Conservation (phyloP, 2,329 filamentous ascomycete genomes). For the Helotiales sp. region DNA sequence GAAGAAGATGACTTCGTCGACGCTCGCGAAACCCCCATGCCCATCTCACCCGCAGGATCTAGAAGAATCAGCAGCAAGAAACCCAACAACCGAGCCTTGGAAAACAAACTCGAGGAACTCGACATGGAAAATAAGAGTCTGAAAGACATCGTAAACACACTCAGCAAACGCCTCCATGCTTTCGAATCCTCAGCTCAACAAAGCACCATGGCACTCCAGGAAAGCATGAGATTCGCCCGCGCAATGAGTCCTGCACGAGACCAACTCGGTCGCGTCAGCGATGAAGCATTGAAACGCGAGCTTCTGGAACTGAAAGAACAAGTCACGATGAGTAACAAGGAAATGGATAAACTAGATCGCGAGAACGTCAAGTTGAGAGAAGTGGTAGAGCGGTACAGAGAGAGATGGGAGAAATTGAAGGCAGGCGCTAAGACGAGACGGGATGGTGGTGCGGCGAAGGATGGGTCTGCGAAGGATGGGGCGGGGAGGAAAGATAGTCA, state of each 20-base stretch:
- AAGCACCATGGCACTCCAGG: conserved; percentile 80
- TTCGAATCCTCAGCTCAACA: conserved; percentile 93
- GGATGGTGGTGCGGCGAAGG: conserved; percentile 24
- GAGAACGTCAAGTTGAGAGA: conserved; percentile 61
- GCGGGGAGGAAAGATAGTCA: conserved; percentile 13
- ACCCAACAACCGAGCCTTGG: conserved; percentile 45
- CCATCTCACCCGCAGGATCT: conserved; percentile 43
- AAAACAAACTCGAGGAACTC: conserved; percentile 82
- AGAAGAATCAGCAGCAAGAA: conserved; percentile 40
- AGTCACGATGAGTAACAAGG: conserved; percentile 54
- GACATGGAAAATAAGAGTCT: conserved; percentile 85
- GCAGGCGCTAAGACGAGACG: conserved; percentile 55
- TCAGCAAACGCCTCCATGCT: conserved; percentile 83
- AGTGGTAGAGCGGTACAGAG: conserved; percentile 56
- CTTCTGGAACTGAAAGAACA: conserved; percentile 69
- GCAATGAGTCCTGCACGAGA: conserved; percentile 51
- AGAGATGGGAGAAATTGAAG: conserved; percentile 69
- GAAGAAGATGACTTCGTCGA: conserved; percentile 90
- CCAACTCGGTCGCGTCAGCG: conserved; percentile 30
- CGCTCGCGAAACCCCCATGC: conserved; percentile 65
- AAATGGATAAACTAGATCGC: conserved; percentile 61
- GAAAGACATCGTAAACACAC: conserved; percentile 80
- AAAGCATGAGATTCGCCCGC: conserved; percentile 69
- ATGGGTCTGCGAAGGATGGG: conserved; percentile 11
- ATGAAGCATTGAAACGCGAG: conserved; percentile 48